Evolutionary conservation across 2,329 filamentous ascomycete genomes (phyloP).

Genomic region (Daldinia eschscholtzii): DNA sequence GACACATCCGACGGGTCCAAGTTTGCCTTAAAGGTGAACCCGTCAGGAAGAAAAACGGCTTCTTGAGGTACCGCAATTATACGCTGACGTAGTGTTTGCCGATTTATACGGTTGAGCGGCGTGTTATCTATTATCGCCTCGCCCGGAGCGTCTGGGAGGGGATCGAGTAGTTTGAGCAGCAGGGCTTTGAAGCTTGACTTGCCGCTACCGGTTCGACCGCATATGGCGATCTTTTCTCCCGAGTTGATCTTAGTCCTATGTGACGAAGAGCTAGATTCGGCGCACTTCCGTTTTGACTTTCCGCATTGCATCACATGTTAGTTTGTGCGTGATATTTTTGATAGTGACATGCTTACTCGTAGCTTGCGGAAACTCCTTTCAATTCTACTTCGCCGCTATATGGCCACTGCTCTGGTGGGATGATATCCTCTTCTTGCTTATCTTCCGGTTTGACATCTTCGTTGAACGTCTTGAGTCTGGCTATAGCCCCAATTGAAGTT

Average conservation of each 20-base stretch:
- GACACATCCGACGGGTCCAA: neutral
- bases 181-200: neutral
- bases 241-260: neutral
- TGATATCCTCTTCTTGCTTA: neutral
- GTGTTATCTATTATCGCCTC: conserved; percentile 2
- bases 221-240: neutral
- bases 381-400: neutral
- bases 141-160: neutral
- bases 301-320: neutral
- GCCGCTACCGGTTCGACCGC: neutral
- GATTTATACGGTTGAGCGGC: neutral
- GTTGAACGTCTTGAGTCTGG: neutral
- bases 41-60: neutral
- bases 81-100: neutral
- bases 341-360: neutral
- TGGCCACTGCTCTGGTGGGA: neutral
- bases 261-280: neutral
- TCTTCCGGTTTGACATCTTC: neutral
- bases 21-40: neutral
- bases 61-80: neutral
- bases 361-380: neutral
- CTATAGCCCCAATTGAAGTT: neutral
- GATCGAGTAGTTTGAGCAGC: neutral
- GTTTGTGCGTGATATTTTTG: neutral
- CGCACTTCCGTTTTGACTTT: neutral